Evolutionary conservation across 2,329 filamentous ascomycete species (phyloP).

Genomic region (Aspergillaceae sp.): DNA sequence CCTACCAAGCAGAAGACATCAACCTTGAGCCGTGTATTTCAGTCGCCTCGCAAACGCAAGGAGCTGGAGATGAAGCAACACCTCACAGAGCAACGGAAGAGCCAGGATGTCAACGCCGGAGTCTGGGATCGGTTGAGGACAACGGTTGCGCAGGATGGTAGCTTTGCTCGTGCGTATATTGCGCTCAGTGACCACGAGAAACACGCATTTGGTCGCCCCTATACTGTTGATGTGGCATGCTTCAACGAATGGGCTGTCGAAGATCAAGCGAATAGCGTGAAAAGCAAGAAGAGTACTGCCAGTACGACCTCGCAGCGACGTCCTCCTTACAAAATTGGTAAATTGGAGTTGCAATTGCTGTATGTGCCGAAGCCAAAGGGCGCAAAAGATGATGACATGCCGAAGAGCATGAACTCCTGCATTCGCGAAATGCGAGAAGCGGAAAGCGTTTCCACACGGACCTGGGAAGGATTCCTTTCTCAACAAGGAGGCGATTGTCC

Average conservation of each 20-base stretch:
- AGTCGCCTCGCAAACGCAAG: conserved; percentile 92
- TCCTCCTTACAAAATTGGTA: conserved; percentile 94
- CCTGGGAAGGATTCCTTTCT: conserved; percentile 81
- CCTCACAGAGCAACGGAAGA: conserved; percentile 68
- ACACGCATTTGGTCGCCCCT: conserved; percentile 77
- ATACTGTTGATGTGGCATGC: conserved; percentile 80
- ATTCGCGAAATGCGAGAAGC: conserved; percentile 88
- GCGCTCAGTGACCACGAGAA: conserved; percentile 88
- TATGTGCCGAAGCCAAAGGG: conserved; percentile 91
- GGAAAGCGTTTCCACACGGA: conserved; percentile 66
- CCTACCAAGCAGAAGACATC: conserved; percentile 71
- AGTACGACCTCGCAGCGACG: conserved; percentile 53
- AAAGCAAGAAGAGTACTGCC: conserved; percentile 73
- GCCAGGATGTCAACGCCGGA: conserved; percentile 46
- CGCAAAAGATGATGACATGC: conserved; percentile 87
- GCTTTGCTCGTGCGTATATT: conserved; percentile 88
- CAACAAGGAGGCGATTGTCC: conserved; percentile 97
- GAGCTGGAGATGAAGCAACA: conserved; percentile 79
- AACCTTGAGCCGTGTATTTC: conserved; percentile 84
- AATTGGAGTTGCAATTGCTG: conserved; percentile 84
- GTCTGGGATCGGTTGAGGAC: conserved; percentile 81
- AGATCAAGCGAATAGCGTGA: conserved; percentile 74
- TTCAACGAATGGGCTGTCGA: conserved; percentile 99
- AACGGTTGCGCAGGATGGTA: conserved; percentile 81
- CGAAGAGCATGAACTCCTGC: conserved; percentile 97